A percentile compares a stretch with the other conserved stretches of the same genome.
phyloP scores from a whole-genome alignment of 1,139 yeast species.

The Blastobotrys serpentis region DNA sequence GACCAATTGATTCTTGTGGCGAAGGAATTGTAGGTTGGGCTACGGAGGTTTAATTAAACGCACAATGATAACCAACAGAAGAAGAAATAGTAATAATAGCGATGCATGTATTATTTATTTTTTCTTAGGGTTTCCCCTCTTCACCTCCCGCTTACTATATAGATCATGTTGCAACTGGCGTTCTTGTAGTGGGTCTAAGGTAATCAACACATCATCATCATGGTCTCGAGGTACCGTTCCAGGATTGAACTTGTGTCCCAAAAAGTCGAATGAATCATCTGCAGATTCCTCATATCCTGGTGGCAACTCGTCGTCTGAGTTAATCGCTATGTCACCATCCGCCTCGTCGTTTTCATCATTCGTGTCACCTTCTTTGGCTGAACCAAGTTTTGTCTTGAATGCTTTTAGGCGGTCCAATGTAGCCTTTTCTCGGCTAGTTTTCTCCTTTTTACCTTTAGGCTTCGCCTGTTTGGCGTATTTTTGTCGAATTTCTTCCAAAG shows the following conservation, averaged over 20 bases:
- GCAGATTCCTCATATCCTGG: constrained; percentile 31
- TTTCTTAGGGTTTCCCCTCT: constrained; percentile 3
- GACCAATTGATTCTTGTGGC: constrained; percentile 64
- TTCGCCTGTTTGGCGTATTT: constrained; percentile 6
- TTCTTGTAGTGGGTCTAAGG: constrained; percentile 27
- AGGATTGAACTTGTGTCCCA: constrained; percentile 29
- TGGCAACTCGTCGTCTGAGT: constrained; percentile 30
- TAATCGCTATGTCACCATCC: constrained; percentile 17
- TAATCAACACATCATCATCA: constrained; percentile 31
- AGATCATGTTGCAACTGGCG: constrained; percentile 15
- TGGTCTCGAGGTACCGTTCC: constrained; percentile 22
- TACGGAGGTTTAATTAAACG: constrained; percentile 41
- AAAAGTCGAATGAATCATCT: constrained; percentile 26
- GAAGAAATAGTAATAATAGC: neutral
- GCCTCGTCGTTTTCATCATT: neutral
- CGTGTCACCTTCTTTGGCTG: constrained; percentile 11
- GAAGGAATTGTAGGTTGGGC: constrained; percentile 79
- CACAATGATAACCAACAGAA: too few species aligned
- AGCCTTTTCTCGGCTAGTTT: constrained; percentile 16
- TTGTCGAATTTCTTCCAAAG: constrained; percentile 13
- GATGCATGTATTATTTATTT: neutral
- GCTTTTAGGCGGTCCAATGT: constrained; percentile 25
- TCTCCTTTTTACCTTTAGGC: constrained; percentile 17
- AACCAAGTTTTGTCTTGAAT: constrained; percentile 30
- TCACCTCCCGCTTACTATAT: constrained; percentile 12